Evolutionary conservation across 805 yeast species (phyloP).

Genomic region (Candida odintsovae): DNA sequence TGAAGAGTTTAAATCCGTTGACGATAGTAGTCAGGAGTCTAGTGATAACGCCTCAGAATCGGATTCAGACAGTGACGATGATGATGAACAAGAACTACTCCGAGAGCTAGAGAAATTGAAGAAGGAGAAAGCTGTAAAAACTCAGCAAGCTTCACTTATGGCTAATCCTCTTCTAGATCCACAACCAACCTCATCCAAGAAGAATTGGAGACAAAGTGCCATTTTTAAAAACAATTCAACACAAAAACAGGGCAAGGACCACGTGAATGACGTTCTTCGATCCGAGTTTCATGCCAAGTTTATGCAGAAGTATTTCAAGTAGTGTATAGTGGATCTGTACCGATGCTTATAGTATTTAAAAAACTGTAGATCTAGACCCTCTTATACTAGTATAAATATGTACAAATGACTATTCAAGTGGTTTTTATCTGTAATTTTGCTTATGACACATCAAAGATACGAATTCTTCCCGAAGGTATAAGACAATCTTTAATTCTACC

Average conservation of each 20-base stretch:
- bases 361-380: neutral
- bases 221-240: slow-evolving; percentile 22
- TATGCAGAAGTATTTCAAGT: slow-evolving; percentile 18
- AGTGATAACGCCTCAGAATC: slow-evolving; percentile 24
- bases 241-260: slow-evolving; percentile 18
- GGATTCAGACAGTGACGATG: slow-evolving; percentile 26
- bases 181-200: slow-evolving; percentile 9
- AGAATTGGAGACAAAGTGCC: slow-evolving; percentile 31
- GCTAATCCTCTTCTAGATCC: slow-evolving; percentile 23
- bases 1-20: slow-evolving; percentile 7
- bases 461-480: no score
- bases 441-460: no score
- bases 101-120: slow-evolving; percentile 35
- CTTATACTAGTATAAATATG: neutral
- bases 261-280: slow-evolving; percentile 26
- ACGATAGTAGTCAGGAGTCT: slow-evolving; percentile 25
- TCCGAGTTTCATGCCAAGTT: slow-evolving; percentile 20
- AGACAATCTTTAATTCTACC: no score
- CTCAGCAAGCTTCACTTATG: slow-evolving; percentile 10
- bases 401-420: no score
- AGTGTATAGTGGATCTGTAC: neutral
- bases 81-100: slow-evolving; percentile 29
- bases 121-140: slow-evolving; percentile 26
- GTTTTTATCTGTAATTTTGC: no score
- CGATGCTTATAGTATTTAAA: neutral